Evolutionary conservation across 768 basidiomycete species (phyloP).

Genomic region (Tricholomella constricta): DNA sequence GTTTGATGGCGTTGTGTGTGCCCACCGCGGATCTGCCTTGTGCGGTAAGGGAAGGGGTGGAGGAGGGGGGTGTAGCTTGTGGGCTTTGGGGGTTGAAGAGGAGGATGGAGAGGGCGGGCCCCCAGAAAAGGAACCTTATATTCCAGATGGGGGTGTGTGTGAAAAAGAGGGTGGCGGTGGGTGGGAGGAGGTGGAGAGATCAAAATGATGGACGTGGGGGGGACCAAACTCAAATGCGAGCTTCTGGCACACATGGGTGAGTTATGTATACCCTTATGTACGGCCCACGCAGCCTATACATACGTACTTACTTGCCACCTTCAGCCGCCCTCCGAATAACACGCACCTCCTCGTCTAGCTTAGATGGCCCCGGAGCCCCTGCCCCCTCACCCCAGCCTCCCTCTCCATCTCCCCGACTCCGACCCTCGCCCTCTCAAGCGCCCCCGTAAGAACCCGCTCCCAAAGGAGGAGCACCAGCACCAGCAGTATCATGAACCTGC

Average conservation of each 20-base stretch:
- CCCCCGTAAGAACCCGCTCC: constrained; percentile 36
- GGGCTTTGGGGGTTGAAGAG: no score
- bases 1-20: no score
- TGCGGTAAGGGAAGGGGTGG: no score
- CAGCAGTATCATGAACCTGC: no score
- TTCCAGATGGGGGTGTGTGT: constrained; percentile 15
- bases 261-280: constrained; percentile 10
- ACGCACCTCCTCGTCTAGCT: constrained; percentile 18
- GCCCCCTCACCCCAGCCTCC: constrained; percentile 2
- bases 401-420: constrained; percentile 4
- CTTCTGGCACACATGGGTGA: not conserved
- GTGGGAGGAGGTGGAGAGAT: not conserved
- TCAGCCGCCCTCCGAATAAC: constrained; percentile 26
- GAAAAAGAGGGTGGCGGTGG: not conserved
- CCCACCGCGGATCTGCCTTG: no score
- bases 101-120: not conserved
- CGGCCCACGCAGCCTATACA: constrained; percentile 16
- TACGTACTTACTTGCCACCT: constrained; percentile 21
- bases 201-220: not conserved
- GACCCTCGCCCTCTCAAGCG: constrained; percentile 47
- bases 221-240: not conserved
- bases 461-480: constrained; percentile 28
- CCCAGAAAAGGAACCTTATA: constrained; percentile 17
- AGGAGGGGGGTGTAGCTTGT: no score
- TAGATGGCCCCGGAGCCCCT: constrained; percentile 16